These are phyloP conservation scores for Penicillium sp. DNA, from an alignment of 2,329 filamentous ascomycete genomes.

Conservation along the genomic window DNA sequence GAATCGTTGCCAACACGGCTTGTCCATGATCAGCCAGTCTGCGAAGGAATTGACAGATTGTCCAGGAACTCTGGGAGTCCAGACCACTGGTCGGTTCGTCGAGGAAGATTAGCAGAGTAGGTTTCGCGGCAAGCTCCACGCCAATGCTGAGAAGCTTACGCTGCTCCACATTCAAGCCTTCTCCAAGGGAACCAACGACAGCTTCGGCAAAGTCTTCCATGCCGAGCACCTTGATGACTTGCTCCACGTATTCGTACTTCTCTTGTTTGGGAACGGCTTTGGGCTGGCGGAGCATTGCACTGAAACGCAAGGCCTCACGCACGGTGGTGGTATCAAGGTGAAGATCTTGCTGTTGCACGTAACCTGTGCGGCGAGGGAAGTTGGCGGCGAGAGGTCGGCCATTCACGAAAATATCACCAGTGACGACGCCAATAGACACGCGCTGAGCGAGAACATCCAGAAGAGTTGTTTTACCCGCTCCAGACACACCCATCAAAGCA, in stretches of 20 bases:
- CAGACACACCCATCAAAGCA: conserved; percentile 86
- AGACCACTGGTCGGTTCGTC: conserved; percentile 89
- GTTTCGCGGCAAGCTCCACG: conserved; percentile 89
- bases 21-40: conserved; percentile 86
- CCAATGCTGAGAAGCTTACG: conserved; percentile 82
- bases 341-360: conserved; percentile 85
- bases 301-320: conserved; percentile 83
- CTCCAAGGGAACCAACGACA: conserved; percentile 82
- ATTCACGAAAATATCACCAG: conserved; percentile 81
- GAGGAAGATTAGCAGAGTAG: conserved; percentile 81
- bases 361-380: conserved; percentile 40
- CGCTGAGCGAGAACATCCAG: conserved; percentile 83
- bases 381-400: conserved; percentile 58
- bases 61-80: conserved; percentile 88
- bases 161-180: conserved; percentile 68
- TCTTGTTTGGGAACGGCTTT: conserved; percentile 70
- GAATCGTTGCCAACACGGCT: conserved; percentile 89
- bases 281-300: conserved; percentile 81
- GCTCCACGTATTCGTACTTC: conserved; percentile 83
- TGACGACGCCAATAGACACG: conserved; percentile 83
- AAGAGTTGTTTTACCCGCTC: conserved; percentile 88
- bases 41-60: conserved; percentile 80
- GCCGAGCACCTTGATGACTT: conserved; percentile 83
- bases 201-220: conserved; percentile 90
- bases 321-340: conserved; percentile 84